Base-by-base conservation (phyloP, 2,329 filamentous ascomycete species). In the Blastomyces silverae region DNA sequence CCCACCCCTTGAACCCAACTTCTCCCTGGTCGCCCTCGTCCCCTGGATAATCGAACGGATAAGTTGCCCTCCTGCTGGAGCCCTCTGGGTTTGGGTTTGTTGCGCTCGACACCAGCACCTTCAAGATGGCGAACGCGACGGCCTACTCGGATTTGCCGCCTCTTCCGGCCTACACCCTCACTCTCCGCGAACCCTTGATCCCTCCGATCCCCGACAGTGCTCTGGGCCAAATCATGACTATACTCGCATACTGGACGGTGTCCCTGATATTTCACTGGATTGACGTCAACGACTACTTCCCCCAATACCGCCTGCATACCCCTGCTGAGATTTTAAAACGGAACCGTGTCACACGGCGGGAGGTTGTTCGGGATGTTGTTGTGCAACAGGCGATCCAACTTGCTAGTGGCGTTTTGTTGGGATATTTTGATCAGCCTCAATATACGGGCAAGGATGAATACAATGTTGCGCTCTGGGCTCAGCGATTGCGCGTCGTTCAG, bases 351-450 rank as follows among this genome's bases (percentile, higher is more conserved):
- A 85, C 89, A 58, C 86, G 91, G 67, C 90, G 85, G 79, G 89
- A 97, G 72, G 92, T 96, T 3, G 86, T 93, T 68, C 88, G 90
- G 75, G 93, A 97, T 81, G 93, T 97, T 70, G 79, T 97, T 64
- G 75, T 97, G 65, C 93, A 99, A 79, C 94, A 99, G 75, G 76
- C 93, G 66, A 90, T 99, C 60, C 94, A 99, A 80, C 89, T 91
- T 31, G 77, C 83, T 22, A 88, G 90, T 53, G 88, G 89, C 50
- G 76, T 87, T 64, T 76, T 85, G 3, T 79, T 97, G 53, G 85
- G 86, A 3, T 78, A 87, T 69, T 87, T 89, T 25, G 94, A 97
- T 71, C 85, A 87, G 2, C 81, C 84, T 53, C 88, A 93, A 69
- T 86, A 87, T 71, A 83, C 82, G 52, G 94, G 94, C 61, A 90